Conservation (phyloP, 768 basidiomycete species). For the Nevesoporus exiguus region DNA sequence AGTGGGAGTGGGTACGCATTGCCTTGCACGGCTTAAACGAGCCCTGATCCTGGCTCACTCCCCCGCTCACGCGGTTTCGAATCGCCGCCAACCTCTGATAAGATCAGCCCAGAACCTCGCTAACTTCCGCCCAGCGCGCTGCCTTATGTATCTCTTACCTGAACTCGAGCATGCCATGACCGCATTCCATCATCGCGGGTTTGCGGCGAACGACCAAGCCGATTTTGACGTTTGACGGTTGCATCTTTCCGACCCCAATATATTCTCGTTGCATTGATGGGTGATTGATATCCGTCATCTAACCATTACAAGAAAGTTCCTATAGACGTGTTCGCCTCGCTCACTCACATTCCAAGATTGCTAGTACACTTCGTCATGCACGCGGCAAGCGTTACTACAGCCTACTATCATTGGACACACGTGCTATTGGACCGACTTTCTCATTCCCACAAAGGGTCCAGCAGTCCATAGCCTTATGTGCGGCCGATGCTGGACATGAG, state of each 20-base stretch:
- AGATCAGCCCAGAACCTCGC: neutral
- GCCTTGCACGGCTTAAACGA: constrained; percentile 8
- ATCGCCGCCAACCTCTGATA: neutral
- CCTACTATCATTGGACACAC: neutral
- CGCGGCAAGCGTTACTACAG: neutral
- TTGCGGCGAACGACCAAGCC: constrained; percentile 1
- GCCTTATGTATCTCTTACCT: constrained; percentile 7
- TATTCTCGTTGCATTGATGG: neutral
- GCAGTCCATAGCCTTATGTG: constrained; percentile 9
- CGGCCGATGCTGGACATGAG: neutral
- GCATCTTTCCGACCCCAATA: neutral
- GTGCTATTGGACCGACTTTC: neutral
- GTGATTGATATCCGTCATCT: neutral
- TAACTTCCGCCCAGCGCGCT: too few relatives aligned
- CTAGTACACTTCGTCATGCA: neutral
- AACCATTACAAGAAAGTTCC: too few relatives aligned
- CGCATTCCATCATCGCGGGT: neutral
- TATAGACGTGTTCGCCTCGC: neutral
- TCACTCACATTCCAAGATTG: neutral
- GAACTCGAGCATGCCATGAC: neutral
- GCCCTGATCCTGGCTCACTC: neutral
- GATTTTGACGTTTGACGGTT: neutral
- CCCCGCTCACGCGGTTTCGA: neutral
- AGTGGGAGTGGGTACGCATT: constrained; percentile 7
- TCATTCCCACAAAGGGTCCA: constrained; percentile 7